These are phyloP conservation scores for Scleroderma citrinum DNA, from an alignment of 768 basidiomycete species.

Conservation along the genomic window DNA sequence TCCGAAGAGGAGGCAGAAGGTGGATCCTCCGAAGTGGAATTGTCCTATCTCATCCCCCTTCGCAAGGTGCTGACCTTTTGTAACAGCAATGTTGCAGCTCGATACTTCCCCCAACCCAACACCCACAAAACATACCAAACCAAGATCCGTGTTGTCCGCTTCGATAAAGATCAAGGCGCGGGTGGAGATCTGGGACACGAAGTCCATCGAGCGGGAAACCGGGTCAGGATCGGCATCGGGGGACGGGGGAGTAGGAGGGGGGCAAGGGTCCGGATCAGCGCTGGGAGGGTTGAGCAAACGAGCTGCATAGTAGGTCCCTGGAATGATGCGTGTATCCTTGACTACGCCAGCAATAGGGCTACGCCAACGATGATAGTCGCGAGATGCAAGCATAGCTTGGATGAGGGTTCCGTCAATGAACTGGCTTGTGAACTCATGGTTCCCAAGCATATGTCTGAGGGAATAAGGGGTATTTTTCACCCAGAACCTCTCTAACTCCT, in stretches of 20 bases:
- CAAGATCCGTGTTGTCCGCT: slow-evolving; percentile 26
- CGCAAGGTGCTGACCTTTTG: slow-evolving; percentile 2
- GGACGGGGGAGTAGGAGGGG: background rate
- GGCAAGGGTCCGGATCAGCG: background rate
- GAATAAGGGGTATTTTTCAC: slow-evolving; percentile 59
- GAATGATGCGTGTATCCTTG: background rate
- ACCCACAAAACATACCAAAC: slow-evolving; percentile 47
- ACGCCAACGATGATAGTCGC: background rate
- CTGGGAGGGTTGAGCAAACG: background rate
- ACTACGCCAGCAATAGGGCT: background rate
- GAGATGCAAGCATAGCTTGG: background rate
- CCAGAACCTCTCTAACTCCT: slow-evolving; percentile 48
- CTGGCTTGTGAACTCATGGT: background rate
- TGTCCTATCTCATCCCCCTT: slow-evolving; percentile 6
- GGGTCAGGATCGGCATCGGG: background rate
- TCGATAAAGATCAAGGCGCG: background rate
- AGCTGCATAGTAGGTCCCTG: background rate
- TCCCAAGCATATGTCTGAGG: slow-evolving; percentile 37
- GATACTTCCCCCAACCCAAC: slow-evolving; percentile 59
- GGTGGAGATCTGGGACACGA: slow-evolving; percentile 16
- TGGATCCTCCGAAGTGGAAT: slow-evolving; percentile 55
- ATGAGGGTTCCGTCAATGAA: background rate
- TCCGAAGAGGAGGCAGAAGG: slow-evolving; percentile 38
- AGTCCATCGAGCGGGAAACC: background rate
- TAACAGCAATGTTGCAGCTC: slow-evolving; percentile 46